These are phyloP conservation scores for Alternaria solani DNA, from an alignment of 2,329 filamentous ascomycete genomes.

Conservation along the genomic window DNA sequence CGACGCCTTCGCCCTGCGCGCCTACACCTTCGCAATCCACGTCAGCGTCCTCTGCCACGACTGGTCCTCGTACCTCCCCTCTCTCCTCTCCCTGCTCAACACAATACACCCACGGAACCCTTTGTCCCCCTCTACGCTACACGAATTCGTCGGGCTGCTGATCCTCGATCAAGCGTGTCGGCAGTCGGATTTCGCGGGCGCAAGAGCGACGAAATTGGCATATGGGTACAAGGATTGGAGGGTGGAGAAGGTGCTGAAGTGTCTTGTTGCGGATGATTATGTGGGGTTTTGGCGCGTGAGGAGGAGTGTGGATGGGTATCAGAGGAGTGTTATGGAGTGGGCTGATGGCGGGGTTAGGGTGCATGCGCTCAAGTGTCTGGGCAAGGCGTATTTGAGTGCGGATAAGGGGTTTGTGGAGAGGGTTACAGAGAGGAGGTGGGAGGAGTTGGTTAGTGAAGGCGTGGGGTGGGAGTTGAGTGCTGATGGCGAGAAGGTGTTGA, in stretches of 20 bases:
- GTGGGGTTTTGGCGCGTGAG: conserved; percentile 76
- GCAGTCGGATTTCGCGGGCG: conserved; percentile 75
- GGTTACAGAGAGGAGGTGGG: conserved; percentile 74
- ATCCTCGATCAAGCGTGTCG: conserved; percentile 91
- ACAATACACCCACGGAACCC: conserved; percentile 72
- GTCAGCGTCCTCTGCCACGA: conserved; percentile 81
- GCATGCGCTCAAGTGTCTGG: conserved; percentile 86
- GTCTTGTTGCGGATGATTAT: conserved; percentile 84
- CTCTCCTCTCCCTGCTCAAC: conserved; percentile 79
- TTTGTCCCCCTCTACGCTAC: conserved; percentile 74
- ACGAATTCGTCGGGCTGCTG: conserved; percentile 81
- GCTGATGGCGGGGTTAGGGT: conserved; percentile 76
- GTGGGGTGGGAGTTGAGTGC: conserved; percentile 84
- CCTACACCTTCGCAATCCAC: conserved; percentile 90
- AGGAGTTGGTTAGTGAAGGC: conserved; percentile 71
- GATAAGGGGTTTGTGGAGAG: conserved; percentile 74
- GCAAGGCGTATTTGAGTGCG: conserved; percentile 78
- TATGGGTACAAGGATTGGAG: conserved; percentile 72
- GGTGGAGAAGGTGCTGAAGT: conserved; percentile 72
- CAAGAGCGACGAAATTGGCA: conserved; percentile 70
- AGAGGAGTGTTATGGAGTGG: conserved; percentile 80
- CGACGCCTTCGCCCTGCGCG: conserved; percentile 85
- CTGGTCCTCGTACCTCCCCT: conserved; percentile 88
- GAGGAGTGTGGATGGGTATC: conserved; percentile 79
- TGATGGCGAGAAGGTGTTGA: conserved; percentile 73